Evolutionary conservation across 495 filamentous ascomycete genomes (phyloP), one percentile per base, ranked within the genome.

Genomic region (Aspergillus nanangensis): DNA sequence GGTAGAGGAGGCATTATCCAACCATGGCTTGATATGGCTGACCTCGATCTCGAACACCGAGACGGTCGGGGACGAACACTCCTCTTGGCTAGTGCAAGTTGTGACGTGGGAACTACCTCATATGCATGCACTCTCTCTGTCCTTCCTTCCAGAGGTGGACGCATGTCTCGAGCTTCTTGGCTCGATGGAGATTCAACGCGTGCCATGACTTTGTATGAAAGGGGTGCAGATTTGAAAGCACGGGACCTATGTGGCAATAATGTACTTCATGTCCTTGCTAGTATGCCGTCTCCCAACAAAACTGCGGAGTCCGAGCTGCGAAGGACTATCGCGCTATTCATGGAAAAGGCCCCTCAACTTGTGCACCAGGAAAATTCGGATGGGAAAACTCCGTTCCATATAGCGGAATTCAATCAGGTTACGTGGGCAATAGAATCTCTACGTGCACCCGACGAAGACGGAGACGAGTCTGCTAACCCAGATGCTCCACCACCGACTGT

Each of bases 211-310:
- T 18, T 65, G 29, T 60, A 50, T 42, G 49, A 60, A 14, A 42
- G 27, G 15, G 61, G 61, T 1, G 53, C 56, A 1, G 44, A 62
- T 47, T 13, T 65, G 8, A 44, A 46, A 2, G 58, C 49, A 14
- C 37, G 49, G 0, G 58, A 62, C 39, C 20, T 54, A 17, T 4
- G 44, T 0, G 56, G 53, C 1, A 58, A 62, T 22, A 65, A 55
- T 25, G 53, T 51, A 1, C 40, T 62, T n/a, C 58, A 65, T 52
- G 15, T 45, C 14, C 19, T 65, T 10, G 57, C 50, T 4, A 40
- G 32, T 13, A 4, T 18, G 3, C 2, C 23, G 5, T 14, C 22
- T 13, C 10, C 32, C 1, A 37, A 46, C 20, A 35, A 4, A 5
- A 29, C 38, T 34, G 37, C 19, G 2, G 31, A 19, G n/a, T 3